Evolutionary conservation across 441 rosid species (phyloP).

Genomic region (Adansonia grandidieri): DNA sequence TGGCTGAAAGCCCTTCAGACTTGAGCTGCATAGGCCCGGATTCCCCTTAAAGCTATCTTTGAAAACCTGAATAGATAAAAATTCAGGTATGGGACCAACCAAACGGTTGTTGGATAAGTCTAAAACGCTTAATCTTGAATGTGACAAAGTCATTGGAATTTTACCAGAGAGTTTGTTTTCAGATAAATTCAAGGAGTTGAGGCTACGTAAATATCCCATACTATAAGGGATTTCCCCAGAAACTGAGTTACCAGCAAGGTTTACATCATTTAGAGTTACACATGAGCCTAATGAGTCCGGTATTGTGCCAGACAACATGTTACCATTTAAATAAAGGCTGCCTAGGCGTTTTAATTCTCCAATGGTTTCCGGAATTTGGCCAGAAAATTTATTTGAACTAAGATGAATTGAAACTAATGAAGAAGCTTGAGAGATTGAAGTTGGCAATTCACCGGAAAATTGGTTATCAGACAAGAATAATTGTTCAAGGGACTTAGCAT

Average conservation of each 20-base stretch:
- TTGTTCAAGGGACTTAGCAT: slow-evolving; percentile 55
- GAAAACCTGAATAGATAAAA: slow-evolving; percentile 42
- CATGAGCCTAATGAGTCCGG: slow-evolving; percentile 56
- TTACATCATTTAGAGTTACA: slow-evolving; percentile 39
- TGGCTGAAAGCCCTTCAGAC: slow-evolving; percentile 36
- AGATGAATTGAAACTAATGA: slow-evolving; percentile 49
- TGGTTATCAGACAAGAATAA: slow-evolving; percentile 42
- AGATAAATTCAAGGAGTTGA: slow-evolving; percentile 62
- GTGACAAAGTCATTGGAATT: slow-evolving; percentile 51
- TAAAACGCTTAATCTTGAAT: slow-evolving; percentile 53
- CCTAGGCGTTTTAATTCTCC: slow-evolving; percentile 50
- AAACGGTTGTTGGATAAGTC: slow-evolving; percentile 60
- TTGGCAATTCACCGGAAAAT: slow-evolving; percentile 56
- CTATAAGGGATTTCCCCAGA: slow-evolving; percentile 56
- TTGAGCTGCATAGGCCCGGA: slow-evolving; percentile 50
- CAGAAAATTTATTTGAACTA: slow-evolving; percentile 47
- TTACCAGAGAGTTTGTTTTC: slow-evolving; percentile 54
- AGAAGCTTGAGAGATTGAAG: slow-evolving; percentile 45
- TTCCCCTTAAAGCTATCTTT: slow-evolving; percentile 53
- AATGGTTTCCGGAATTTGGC: slow-evolving; percentile 45
- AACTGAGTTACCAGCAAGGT: slow-evolving; percentile 53
- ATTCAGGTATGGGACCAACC: slow-evolving; percentile 52
- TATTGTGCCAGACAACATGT: slow-evolving; percentile 49
- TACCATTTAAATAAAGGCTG: slow-evolving; percentile 43
- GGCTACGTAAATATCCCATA: slow-evolving; percentile 39